Conservation (phyloP, 139 green algal genomes). For the Coccomyxa sp. region DNA sequence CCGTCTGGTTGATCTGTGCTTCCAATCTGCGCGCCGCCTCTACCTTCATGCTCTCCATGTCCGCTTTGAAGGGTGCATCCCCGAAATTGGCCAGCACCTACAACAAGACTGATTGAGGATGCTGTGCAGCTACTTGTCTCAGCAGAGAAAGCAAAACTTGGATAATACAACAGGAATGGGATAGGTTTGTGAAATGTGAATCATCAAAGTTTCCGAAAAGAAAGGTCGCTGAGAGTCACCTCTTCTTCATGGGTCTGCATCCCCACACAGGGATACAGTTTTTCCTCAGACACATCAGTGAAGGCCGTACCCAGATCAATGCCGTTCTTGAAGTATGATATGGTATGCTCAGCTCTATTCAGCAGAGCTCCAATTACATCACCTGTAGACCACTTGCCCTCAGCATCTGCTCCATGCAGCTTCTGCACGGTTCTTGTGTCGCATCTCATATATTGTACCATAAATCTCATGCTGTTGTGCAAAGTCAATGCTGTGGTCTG, state of each 20-base stretch:
- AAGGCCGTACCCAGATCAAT: constrained; percentile 70
- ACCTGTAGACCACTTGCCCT: constrained; percentile 19
- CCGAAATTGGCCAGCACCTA: constrained; percentile 40
- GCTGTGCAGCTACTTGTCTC: neutral
- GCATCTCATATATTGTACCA: neutral
- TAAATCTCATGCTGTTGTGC: neutral
- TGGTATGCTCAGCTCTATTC: constrained; percentile 46
- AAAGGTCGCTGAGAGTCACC: constrained; percentile 11
- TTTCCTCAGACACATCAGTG: constrained; percentile 43
- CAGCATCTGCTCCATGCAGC: neutral
- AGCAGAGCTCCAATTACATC: constrained; percentile 52
- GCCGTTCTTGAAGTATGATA: constrained; percentile 61
- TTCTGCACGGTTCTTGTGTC: no score
- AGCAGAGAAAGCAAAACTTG: neutral
- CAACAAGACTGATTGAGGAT: neutral
- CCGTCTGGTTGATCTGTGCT: neutral
- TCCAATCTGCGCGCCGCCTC: constrained; percentile 26
- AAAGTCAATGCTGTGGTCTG: neutral
- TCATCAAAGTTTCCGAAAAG: neutral
- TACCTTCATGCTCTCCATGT: constrained; percentile 26
- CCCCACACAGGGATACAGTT: constrained; percentile 72
- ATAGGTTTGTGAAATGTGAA: neutral
- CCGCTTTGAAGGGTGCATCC: constrained; percentile 29
- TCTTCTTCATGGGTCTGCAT: constrained; percentile 66
- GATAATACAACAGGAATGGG: neutral